Evolutionary conservation across 75 land plant species (phyloP), one percentile per base, ranked within the genome.

Genomic region (Gnetum montanum): DNA sequence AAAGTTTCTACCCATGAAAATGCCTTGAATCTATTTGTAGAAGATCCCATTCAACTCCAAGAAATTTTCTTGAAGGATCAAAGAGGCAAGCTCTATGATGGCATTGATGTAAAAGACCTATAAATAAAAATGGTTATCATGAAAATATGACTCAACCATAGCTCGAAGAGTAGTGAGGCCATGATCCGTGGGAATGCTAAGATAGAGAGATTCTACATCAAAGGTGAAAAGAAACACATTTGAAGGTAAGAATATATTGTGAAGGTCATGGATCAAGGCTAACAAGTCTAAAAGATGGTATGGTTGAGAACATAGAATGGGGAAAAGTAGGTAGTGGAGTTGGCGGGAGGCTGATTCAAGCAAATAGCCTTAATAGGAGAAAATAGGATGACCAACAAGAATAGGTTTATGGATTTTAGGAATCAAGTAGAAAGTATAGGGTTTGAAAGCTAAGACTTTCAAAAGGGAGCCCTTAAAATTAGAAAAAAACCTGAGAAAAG

Each of bases 1-100:
- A 61, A 61, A 61, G 8, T 61, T 61, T 19, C 37, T 48, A 1
- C 64, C 54, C 64, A 61, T 61, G 3, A 54, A 38, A 31, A 54
- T 61, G 5, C 64, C 64, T n/a, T 34, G 34, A 0, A 48, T 49
- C 40, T 61, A 54, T 22, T 30, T 31, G 23, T 33, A 49, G 16
- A 49, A 15, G 4, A 1, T 11, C 2, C 37, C 36, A 49, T 61
- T 22, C 12, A 61, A 49, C 0, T 28, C 29, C 6, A 49, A 0
- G 35, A 38, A 31, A 31, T 61, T 16, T 4, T 49, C 15, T 16
- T 15, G 20, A 8, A 61, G 64, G 8, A 61, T 22, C 6, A 48
- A 20, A 1, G 2, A 12, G 49, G 1, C 38, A 36, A 36, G 38
- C 7, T 8, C 7, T 36, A 8, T 13, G 12, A 8, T 36, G 7